Evolutionary conservation across 2,329 filamentous ascomycete genomes (phyloP).

Genomic region (Aureobasidium leucospermi): DNA sequence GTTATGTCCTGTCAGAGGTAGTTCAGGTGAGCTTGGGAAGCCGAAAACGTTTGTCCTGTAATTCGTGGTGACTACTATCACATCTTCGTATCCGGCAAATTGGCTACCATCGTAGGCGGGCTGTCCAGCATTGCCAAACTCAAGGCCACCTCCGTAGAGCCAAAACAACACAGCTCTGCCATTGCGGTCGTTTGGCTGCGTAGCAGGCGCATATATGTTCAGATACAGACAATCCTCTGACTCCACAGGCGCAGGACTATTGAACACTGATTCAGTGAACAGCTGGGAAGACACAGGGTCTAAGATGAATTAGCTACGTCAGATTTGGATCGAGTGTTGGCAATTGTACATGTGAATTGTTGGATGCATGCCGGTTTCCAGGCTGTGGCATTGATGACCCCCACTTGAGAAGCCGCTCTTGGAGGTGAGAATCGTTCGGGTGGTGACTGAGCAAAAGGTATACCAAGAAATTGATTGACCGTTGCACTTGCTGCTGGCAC

Average conservation of each 20-base stretch:
- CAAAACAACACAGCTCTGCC: conserved; percentile 29
- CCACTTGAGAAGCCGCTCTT: neutral
- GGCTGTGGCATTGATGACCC: conserved; percentile 23
- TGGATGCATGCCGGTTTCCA: conserved; percentile 28
- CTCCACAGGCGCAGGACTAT: conserved; percentile 25
- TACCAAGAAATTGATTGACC: conserved; percentile 29
- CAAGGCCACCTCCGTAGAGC: conserved; percentile 28
- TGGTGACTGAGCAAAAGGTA: conserved; percentile 27
- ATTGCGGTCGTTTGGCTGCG: conserved; percentile 20
- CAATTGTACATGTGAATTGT: conserved; percentile 20
- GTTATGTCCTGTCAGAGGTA: conserved; percentile 28
- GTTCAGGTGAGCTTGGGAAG: conserved; percentile 31
- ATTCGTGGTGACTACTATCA: conserved; percentile 29
- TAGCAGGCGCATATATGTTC: conserved; percentile 28
- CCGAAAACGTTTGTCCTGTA: conserved; percentile 36
- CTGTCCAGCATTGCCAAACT: conserved; percentile 27
- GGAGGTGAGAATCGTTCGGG: conserved; percentile 27
- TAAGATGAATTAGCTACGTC: conserved; percentile 16
- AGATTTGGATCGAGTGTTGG: neutral
- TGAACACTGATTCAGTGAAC: conserved; percentile 26
- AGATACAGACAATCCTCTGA: conserved; percentile 31
- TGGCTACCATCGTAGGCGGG: conserved; percentile 26
- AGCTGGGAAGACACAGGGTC: conserved; percentile 24
- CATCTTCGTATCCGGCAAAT: conserved; percentile 29
- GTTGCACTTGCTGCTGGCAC: conserved; percentile 24